These are phyloP conservation scores for Rheum nobile DNA, from an alignment of 148 eudicot genomes.

Conservation along the genomic window DNA sequence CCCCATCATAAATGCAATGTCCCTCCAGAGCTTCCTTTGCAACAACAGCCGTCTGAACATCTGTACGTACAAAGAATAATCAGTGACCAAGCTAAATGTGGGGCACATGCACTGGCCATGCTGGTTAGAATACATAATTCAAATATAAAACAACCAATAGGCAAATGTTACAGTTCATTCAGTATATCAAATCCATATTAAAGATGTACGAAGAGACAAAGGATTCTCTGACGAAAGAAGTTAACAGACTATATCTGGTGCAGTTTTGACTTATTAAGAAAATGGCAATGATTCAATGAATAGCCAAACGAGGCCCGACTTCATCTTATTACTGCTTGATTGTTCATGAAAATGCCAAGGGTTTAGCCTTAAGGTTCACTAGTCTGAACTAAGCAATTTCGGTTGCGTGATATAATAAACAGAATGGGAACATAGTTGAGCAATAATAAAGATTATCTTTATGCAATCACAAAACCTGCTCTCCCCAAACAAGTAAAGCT, in stretches of 20 bases:
- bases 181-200: not conserved
- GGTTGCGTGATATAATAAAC: not conserved
- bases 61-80: conserved; percentile 20
- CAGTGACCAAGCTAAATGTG: not conserved
- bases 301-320: not conserved
- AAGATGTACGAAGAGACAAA: not conserved
- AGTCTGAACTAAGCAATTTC: not conserved
- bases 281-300: not conserved
- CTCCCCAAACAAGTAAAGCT: not conserved
- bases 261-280: not conserved
- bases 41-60: conserved; percentile 52
- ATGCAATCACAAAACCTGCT: not conserved
- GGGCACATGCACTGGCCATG: not conserved
- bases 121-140: not conserved
- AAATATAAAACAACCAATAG: not conserved
- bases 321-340: not conserved
- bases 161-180: not conserved
- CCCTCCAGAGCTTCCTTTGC: conserved; percentile 78
- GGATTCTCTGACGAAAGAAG: not conserved
- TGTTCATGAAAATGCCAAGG: not conserved
- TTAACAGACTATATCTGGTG: not conserved
- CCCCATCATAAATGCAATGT: conserved; percentile 93
- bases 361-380: not conserved
- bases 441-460: not conserved
- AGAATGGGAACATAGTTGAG: not conserved